Conservation (phyloP, 2,329 filamentous ascomycete genomes). For the Xylaria sp. region DNA sequence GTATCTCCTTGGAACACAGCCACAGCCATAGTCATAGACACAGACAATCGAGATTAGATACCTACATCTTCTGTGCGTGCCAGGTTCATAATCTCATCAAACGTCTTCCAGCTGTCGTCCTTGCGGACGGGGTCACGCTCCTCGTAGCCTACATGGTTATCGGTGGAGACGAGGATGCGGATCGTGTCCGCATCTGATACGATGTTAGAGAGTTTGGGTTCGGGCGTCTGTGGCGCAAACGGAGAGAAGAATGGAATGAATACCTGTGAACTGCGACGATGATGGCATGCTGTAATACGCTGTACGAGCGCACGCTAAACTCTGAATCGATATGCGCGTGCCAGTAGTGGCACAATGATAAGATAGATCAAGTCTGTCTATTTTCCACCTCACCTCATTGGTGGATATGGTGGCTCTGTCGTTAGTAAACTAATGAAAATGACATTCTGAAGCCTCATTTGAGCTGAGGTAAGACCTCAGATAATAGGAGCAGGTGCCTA, state of each 20-base stretch:
- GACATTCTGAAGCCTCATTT: constrained; percentile 20
- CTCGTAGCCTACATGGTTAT: constrained; percentile 97
- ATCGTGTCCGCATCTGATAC: constrained; percentile 79
- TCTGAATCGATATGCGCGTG: background rate
- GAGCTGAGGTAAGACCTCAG: background rate
- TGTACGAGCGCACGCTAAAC: background rate
- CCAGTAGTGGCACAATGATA: background rate
- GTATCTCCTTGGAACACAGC: background rate
- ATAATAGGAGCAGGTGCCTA: background rate
- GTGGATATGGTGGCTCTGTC: background rate
- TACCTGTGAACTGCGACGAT: constrained; percentile 45
- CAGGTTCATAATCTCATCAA: constrained; percentile 93
- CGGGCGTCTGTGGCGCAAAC: background rate
- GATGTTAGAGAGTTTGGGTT: constrained; percentile 5
- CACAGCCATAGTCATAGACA: background rate
- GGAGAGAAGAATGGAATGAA: constrained; percentile 17
- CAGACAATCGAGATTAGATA: background rate
- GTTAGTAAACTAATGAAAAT: background rate
- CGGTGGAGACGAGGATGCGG: constrained; percentile 91
- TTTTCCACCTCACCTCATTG: background rate
- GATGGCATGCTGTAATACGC: constrained; percentile 38
- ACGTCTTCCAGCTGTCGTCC: constrained; percentile 95
- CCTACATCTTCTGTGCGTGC: constrained; percentile 82
- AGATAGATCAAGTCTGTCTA: background rate
- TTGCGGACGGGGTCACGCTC: constrained; percentile 94